Evolutionary conservation across 106 monocot genomes (phyloP).

Genomic region (Dendrobium officinale): DNA sequence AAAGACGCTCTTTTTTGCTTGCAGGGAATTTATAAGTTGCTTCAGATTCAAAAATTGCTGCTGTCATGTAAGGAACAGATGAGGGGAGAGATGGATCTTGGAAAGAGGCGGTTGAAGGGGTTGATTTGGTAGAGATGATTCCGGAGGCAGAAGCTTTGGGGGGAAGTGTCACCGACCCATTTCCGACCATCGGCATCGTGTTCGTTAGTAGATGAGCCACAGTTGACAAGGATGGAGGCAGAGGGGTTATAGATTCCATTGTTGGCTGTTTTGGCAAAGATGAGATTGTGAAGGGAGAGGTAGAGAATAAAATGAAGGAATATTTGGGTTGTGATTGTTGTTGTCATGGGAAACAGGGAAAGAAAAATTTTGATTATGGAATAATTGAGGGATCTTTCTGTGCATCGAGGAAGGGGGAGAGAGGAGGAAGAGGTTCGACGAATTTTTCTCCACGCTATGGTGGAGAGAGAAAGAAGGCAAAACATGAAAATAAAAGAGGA

Average conservation of each 20-base stretch:
- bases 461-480: no score
- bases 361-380: no score
- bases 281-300: background rate
- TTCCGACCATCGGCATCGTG: conserved; percentile 38
- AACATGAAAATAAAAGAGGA: no score
- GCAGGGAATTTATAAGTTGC: conserved; percentile 58
- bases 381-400: no score
- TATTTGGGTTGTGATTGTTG: background rate
- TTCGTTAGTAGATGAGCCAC: conserved; percentile 35
- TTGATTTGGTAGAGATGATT: conserved; percentile 25
- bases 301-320: background rate
- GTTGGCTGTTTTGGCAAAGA: background rate
- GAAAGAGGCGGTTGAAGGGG: conserved; percentile 30
- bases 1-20: conserved; percentile 35
- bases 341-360: background rate
- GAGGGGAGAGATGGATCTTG: conserved; percentile 88
- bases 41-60: conserved; percentile 46
- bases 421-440: no score
- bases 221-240: conserved; percentile 45
- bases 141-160: conserved; percentile 4
- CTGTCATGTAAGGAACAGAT: conserved; percentile 76
- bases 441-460: no score
- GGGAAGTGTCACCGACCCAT: conserved; percentile 23
- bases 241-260: conserved; percentile 3
- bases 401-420: no score